These are phyloP conservation scores for Fusarium circinatum DNA, from an alignment of 2,329 filamentous ascomycete species.

Conservation along the genomic window DNA sequence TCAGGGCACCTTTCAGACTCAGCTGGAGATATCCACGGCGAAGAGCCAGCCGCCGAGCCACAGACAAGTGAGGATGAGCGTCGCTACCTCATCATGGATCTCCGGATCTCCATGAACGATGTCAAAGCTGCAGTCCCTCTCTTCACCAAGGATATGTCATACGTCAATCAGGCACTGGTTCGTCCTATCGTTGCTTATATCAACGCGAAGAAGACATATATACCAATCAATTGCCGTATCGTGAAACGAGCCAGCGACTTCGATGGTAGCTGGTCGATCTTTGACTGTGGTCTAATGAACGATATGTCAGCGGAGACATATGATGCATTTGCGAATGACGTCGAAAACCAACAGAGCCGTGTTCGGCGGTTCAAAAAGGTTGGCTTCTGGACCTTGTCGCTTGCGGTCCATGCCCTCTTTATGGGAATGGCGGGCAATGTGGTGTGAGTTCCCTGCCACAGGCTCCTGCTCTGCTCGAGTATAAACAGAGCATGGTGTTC, in stretches of 20 bases:
- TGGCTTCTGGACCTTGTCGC: constrained; percentile 92
- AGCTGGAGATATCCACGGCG: constrained; percentile 27
- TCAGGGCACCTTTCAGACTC: constrained; percentile 50
- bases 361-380: constrained; percentile 93
- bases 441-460: constrained; percentile 51
- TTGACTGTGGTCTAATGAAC: constrained; percentile 92
- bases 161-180: constrained; percentile 94
- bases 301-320: constrained; percentile 95
- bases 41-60: constrained; percentile 7
- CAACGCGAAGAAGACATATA: constrained; percentile 93
- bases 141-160: constrained; percentile 91
- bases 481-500: constrained; percentile 2
- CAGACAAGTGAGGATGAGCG: constrained; percentile 65
- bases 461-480: constrained; percentile 14
- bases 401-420: constrained; percentile 93
- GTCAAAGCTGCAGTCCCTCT: constrained; percentile 92
- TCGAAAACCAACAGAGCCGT: constrained; percentile 87
- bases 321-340: constrained; percentile 90
- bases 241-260: constrained; percentile 92
- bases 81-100: constrained; percentile 90
- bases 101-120: constrained; percentile 94
- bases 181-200: constrained; percentile 98
- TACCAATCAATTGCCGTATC: constrained; percentile 92
- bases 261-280: constrained; percentile 94
- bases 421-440: constrained; percentile 92